A percentile compares a stretch with the other conserved stretches of the same genome.
These are phyloP conservation scores for Artemisia annua DNA, from an alignment of 129 eudicot genomes.

Conservation along the genomic window DNA sequence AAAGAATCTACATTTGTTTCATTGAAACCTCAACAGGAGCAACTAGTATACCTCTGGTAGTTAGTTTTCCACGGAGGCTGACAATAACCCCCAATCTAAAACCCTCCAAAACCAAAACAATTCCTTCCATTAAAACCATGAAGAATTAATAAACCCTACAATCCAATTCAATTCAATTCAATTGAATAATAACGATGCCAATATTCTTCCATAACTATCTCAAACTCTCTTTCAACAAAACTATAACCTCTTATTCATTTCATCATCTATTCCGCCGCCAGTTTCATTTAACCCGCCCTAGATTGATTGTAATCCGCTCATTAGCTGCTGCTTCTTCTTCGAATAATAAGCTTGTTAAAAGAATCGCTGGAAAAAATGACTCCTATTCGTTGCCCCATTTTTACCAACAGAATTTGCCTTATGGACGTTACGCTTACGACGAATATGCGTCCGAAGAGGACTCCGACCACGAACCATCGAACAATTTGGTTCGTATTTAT, in stretches of 20 bases:
- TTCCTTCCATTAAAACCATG: not conserved
- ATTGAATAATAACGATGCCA: conserved; percentile 32
- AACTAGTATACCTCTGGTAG: no score
- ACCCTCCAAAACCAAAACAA: no score
- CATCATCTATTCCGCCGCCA: conserved; percentile 22
- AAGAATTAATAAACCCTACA: conserved; percentile 24
- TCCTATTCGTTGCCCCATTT: conserved; percentile 41
- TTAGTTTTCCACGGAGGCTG: no score
- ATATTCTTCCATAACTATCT: conserved; percentile 36
- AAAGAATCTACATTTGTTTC: no score
- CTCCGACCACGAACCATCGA: conserved; percentile 51
- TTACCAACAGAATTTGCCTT: conserved; percentile 57
- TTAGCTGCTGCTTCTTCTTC: conserved; percentile 28
- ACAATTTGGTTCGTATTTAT: conserved; percentile 49
- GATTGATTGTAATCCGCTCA: conserved; percentile 3
- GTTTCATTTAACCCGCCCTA: conserved; percentile 23
- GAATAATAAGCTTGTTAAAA: conserved; percentile 18
- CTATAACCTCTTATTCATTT: conserved; percentile 21
- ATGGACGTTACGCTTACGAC: conserved; percentile 65
- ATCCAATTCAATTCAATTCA: not conserved
- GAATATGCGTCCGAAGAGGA: conserved; percentile 73
- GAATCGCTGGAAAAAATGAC: conserved; percentile 22
- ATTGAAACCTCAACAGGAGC: no score
- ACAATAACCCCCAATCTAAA: no score
- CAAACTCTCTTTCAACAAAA: conserved; percentile 25